Evolutionary conservation across 495 filamentous ascomycete genomes (phyloP).

Genomic region (Aspergillus cavernicola): DNA sequence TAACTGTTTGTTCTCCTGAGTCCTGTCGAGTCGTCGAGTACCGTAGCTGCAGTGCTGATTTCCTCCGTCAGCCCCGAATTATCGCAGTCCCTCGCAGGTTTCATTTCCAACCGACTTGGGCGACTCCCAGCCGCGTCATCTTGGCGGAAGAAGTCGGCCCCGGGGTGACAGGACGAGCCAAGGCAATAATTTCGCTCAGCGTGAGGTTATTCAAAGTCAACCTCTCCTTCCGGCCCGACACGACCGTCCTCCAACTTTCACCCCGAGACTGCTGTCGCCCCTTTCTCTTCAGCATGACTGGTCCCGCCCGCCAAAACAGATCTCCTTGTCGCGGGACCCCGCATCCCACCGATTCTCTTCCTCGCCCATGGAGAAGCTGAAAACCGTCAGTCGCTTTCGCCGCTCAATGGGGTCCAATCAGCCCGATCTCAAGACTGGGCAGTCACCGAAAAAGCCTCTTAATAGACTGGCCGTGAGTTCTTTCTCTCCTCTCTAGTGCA

Average conservation of each 20-base stretch:
- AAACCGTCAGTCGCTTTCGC: slow-evolving; percentile 27
- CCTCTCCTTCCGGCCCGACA: background rate
- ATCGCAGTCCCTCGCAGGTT: slow-evolving; percentile 9
- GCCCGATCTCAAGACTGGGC: slow-evolving; percentile 13
- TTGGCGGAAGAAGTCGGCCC: slow-evolving; percentile 6
- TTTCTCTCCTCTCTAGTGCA: background rate
- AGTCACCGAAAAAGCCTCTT: slow-evolving; percentile 21
- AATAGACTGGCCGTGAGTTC: slow-evolving; percentile 17
- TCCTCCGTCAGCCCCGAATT: slow-evolving; percentile 1
- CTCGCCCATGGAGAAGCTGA: slow-evolving; percentile 31
- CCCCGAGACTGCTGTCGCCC: background rate
- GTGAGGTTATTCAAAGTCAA: slow-evolving; percentile 7
- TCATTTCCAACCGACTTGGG: slow-evolving; percentile 11
- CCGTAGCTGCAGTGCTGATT: slow-evolving; percentile 2
- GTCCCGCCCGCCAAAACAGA: slow-evolving; percentile 8
- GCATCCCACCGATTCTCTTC: slow-evolving; percentile 9
- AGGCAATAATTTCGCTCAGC: background rate
- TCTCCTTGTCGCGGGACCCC: slow-evolving; percentile 12
- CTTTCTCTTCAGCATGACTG: slow-evolving; percentile 8
- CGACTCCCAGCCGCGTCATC: slow-evolving; percentile 8
- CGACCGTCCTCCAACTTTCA: background rate
- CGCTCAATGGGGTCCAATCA: slow-evolving; percentile 30
- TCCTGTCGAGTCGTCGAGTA: background rate
- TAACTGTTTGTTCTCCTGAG: no score
- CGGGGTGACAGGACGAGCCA: background rate